A percentile compares a stretch with the other conserved stretches of the same genome.
Evolutionary conservation across 192 early-diverging fungal species (phyloP).

Genomic region (Backusella macrospora): DNA sequence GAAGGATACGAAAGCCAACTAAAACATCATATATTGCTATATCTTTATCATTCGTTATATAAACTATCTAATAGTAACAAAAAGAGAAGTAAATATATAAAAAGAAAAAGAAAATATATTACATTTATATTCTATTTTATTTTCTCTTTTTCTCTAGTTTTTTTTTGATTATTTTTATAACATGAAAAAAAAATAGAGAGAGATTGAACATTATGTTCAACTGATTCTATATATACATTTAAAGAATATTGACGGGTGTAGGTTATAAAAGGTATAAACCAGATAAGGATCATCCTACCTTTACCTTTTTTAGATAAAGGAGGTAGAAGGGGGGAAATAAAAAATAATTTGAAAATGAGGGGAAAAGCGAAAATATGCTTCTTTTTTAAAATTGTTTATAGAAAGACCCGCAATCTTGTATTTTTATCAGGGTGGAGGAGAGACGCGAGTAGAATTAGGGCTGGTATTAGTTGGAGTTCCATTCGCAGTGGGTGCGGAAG

Average conservation of each 20-base stretch:
- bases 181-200: neutral
- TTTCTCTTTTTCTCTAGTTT: neutral
- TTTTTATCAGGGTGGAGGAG: constrained; percentile 8
- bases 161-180: neutral
- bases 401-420: constrained; percentile 21
- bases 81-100: neutral
- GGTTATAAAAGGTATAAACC: constrained; percentile 17
- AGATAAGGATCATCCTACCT: neutral
- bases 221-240: constrained; percentile 19
- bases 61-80: neutral
- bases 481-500: constrained; percentile 2
- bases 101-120: neutral
- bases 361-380: neutral
- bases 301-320: neutral
- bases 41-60: neutral
- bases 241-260: neutral
- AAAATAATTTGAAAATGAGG: neutral
- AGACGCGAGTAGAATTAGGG: neutral
- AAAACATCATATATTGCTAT: neutral
- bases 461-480: neutral
- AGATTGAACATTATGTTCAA: neutral
- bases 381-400: neutral
- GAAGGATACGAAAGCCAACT: neutral
- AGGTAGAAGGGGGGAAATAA: neutral
- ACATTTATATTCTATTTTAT: constrained; percentile 12